These are phyloP conservation scores for Hygrocybe punicea DNA, from an alignment of 768 basidiomycete species.

Conservation along the genomic window DNA sequence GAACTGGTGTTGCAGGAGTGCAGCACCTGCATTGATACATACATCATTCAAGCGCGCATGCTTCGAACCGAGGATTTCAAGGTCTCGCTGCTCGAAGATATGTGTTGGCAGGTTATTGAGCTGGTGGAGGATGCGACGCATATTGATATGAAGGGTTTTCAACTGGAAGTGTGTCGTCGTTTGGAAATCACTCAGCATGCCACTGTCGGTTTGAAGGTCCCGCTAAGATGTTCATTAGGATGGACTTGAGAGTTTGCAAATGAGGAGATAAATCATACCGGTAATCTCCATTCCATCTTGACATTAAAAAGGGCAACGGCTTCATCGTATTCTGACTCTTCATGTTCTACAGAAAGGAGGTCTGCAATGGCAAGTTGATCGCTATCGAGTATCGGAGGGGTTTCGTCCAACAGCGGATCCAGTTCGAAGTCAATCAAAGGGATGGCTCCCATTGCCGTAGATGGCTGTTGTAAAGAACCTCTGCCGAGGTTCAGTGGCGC, in stretches of 20 bases:
- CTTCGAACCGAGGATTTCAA: constrained; percentile 3
- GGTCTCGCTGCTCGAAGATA: constrained; percentile 7
- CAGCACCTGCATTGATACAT: constrained; percentile 26
- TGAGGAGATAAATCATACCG: too few relatives aligned
- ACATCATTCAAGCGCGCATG: constrained; percentile 18
- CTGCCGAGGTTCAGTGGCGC: background rate
- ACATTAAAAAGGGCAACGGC: too few relatives aligned
- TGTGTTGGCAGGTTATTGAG: constrained; percentile 10
- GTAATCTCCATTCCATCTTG: too few relatives aligned
- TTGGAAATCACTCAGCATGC: too few relatives aligned
- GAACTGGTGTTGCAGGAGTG: constrained; percentile 13
- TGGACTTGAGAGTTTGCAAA: too few relatives aligned
- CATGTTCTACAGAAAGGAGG: background rate
- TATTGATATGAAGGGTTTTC: background rate
- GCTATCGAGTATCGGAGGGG: background rate
- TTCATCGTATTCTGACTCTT: background rate
- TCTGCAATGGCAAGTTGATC: background rate
- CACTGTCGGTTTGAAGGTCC: too few relatives aligned
- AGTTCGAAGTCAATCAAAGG: background rate
- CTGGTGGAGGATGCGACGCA: background rate
- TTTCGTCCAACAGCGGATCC: background rate
- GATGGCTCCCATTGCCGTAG: too few relatives aligned
- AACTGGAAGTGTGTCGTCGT: background rate
- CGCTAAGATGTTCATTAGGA: too few relatives aligned
- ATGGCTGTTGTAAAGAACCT: background rate